These are phyloP conservation scores for Leishmania martiniquensis DNA, from an alignment of 208 protist species.

Conservation along the genomic window DNA sequence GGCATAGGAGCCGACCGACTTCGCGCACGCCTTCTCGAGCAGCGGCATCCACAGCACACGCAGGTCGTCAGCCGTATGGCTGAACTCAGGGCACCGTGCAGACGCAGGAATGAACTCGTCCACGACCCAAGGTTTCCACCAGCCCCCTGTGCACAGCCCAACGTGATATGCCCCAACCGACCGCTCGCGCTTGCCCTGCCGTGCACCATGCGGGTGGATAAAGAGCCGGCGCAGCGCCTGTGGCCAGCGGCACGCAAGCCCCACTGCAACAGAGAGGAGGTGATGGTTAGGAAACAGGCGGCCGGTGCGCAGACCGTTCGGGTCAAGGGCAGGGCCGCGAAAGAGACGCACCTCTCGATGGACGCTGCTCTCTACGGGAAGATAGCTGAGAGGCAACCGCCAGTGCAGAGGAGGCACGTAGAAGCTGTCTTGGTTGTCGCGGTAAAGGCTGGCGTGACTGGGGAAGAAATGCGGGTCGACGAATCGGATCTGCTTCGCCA, in stretches of 20 bases:
- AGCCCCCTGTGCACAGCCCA: constrained; percentile 47
- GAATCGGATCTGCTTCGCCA: constrained; percentile 44
- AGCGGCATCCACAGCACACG: constrained; percentile 66
- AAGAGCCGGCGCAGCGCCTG: constrained; percentile 42
- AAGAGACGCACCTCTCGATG: constrained; percentile 55
- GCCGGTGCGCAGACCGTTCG: constrained; percentile 39
- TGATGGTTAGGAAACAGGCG: constrained; percentile 38
- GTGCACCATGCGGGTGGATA: constrained; percentile 39
- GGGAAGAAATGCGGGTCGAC: constrained; percentile 62
- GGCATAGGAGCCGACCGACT: constrained; percentile 68
- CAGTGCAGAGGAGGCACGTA: constrained; percentile 44
- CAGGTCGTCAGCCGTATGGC: constrained; percentile 34
- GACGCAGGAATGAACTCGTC: constrained; percentile 54
- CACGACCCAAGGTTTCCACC: constrained; percentile 51
- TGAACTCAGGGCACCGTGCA: constrained; percentile 36
- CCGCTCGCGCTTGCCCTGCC: constrained; percentile 36
- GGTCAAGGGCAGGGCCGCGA: constrained; percentile 30
- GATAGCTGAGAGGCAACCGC: constrained; percentile 46
- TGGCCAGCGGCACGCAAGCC: constrained; percentile 36
- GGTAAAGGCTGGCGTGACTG: constrained; percentile 37
- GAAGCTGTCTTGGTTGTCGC: constrained; percentile 20
- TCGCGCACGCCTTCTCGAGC: constrained; percentile 86
- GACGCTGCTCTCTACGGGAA: constrained; percentile 29
- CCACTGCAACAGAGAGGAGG: constrained; percentile 53
- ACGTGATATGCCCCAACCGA: constrained; percentile 56